Evolutionary conservation across 192 early-diverging fungal genomes (phyloP), one percentile per base, ranked within the genome.

Genomic region (Nowakowskiella sp.): DNA sequence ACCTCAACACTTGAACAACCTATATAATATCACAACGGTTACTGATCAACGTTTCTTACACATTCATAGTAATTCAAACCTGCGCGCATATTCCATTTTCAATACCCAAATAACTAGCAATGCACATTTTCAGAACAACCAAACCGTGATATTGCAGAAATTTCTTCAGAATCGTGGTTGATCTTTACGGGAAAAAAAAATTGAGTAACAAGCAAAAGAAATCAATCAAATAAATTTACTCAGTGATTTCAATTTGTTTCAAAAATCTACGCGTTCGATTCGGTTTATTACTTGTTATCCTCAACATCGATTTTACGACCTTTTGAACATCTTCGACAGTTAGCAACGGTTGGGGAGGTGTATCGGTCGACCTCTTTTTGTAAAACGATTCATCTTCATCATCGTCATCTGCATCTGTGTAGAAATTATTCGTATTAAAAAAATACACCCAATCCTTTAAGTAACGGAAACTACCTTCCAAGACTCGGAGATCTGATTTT

Each of bases 81-180:
- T 60, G 77, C 77, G 53, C 60, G 68, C 32, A 87, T 57, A 55
- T 82, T 80, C 30, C 61, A 42, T 85, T 76, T 31, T 69, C 64
- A 42, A 72, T 6, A 10, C 28, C 30, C 31, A 43, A 45, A 49
- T 73, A 61, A 58, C 81, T 77, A 34, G 68, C 63, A 23, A 91
- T 61, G 85, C 85, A 84, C 34, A 70, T 73, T 60, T 89, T 89
- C 31, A 91, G 61, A 44, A 94, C 81, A 6, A 74, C 73, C 6
- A 88, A 68, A 6, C 88, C 88, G 42, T 83, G 83, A 21, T 83
- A 61, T 21, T 73, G 66, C 23, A 86, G 64, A 57, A 87, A 84
- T 32, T 76, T 67, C 51, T 81, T 58, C 29, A 79, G 67, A 24
- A 67, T 61, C 6, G 60, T 49, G 24, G 58, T 55, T 22, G 57